Evolutionary conservation across 768 basidiomycete species (phyloP), one percentile per base, ranked within the genome.

Genomic region (Tremella yokohamensis): DNA sequence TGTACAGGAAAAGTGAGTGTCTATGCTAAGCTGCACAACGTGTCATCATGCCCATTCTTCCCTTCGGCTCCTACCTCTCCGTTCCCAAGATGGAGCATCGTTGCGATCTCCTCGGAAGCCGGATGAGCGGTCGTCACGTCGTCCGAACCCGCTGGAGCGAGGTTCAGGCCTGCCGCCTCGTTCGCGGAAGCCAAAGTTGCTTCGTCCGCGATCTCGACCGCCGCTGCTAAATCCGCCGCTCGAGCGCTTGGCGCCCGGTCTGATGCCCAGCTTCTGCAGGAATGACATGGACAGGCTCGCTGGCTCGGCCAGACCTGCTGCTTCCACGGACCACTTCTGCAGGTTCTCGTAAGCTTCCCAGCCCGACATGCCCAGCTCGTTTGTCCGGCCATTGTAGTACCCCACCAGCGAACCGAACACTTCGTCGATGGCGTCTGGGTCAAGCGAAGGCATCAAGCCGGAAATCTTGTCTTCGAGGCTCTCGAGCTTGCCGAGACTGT

Each of bases 371-470:
- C 83, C 79, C 48, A 90, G 66, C 42, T 84, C 80, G 6, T 72
- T 72, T 1, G 78, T 55, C 61, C 83, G 82, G 42, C 81, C 75
- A 37, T 84, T 65, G 76, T 89, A 90, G 78, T 84, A 90, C 0
- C 89, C 90, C 18, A 90, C 75, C 54, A 86, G 73, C 13, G 85
- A 83, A 19, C 83, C 79, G 68, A 88, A 85, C 1, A 85, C 83
- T 52, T 85, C 84, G 45, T 78, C 76, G 45, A 89, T 66, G 2
- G 82, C 82, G 2, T 80, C 81, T 19, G 77, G 71, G 65, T 87
- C 82, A 12, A 80, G 64, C 19, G 60, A 54, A 38, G 66, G 54
- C 56, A 72, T 61, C 29, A 78, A 60, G 7, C 64, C 63, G 40
- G 69, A 61, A 57, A 79, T 66, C 8, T 18, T 39, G 60, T 83